Evolutionary conservation across 2,329 filamentous ascomycete species (phyloP).

Genomic region (Raffaelea arxii): DNA sequence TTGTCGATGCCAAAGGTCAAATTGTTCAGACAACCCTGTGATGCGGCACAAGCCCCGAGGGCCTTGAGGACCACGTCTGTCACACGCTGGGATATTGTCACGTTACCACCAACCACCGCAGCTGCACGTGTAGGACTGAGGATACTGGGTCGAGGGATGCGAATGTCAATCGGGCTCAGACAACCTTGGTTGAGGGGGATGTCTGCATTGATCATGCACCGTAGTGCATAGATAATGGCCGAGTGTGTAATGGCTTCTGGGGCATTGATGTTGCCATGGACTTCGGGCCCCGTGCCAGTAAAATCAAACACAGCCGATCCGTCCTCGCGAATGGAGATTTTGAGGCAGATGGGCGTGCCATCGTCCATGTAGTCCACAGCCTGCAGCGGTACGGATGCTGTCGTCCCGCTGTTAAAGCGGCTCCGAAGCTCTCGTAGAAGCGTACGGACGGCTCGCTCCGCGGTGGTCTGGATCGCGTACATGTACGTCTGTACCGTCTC

Average conservation of each 20-base stretch:
- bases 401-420: conserved; percentile 57
- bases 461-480: conserved; percentile 70
- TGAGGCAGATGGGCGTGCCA: conserved; percentile 66
- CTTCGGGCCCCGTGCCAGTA: conserved; percentile 62
- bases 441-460: conserved; percentile 61
- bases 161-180: conserved; percentile 63
- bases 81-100: conserved; percentile 68
- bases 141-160: conserved; percentile 62
- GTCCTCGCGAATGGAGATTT: conserved; percentile 64
- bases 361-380: conserved; percentile 83
- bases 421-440: conserved; percentile 13
- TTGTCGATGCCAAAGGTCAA: conserved; percentile 75
- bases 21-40: conserved; percentile 76
- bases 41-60: conserved; percentile 69
- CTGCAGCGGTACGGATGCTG: too few relatives aligned
- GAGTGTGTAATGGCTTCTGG: conserved; percentile 68
- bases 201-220: conserved; percentile 69
- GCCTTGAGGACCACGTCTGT: conserved; percentile 77
- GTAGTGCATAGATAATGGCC: conserved; percentile 78
- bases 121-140: conserved; percentile 66
- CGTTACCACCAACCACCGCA: conserved; percentile 76
- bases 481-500: conserved; percentile 74
- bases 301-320: conserved; percentile 75
- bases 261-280: conserved; percentile 68
- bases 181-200: conserved; percentile 85